A percentile compares a stretch with the other conserved stretches of the same genome.
Conservation (phyloP, 352 stramenopile species). For the Phytophthora europaea region DNA sequence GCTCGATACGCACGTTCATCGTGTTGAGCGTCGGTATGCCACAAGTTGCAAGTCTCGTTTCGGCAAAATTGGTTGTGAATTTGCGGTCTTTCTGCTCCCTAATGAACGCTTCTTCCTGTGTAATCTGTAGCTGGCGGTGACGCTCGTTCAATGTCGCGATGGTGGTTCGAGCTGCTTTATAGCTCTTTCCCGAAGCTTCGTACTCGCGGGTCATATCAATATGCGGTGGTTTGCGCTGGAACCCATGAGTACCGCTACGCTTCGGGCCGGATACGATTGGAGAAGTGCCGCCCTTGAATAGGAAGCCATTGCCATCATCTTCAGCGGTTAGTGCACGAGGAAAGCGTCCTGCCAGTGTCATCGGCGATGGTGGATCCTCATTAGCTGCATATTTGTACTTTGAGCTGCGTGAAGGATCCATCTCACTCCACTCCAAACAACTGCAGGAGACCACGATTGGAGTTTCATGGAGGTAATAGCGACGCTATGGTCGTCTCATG, state of each 20-base stretch:
- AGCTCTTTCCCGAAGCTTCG: conserved; percentile 47
- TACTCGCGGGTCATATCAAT: conserved; percentile 69
- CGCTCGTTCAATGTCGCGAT: conserved; percentile 59
- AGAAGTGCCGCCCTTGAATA: conserved; percentile 46
- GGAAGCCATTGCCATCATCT: conserved; percentile 55
- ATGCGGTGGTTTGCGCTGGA: conserved; percentile 69
- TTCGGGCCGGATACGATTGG: conserved; percentile 8
- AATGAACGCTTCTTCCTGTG: conserved; percentile 63
- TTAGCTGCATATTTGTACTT: conserved; percentile 19
- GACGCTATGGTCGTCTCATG: conserved; percentile 7
- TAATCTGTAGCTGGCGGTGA: conserved; percentile 60
- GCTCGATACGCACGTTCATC: conserved; percentile 62
- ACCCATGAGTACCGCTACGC: conserved; percentile 18
- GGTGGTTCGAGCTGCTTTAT: conserved; percentile 55
- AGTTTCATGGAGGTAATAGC: conserved; percentile 2
- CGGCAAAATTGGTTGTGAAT: conserved; percentile 63
- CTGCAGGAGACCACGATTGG: not conserved
- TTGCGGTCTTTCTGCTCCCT: conserved; percentile 46
- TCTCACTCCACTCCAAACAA: conserved; percentile 1
- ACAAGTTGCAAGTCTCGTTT: conserved; percentile 70
- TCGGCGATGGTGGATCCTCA: conserved; percentile 13
- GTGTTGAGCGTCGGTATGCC: conserved; percentile 76
- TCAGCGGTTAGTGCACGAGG: conserved; percentile 29
- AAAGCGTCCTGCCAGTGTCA: conserved; percentile 25
- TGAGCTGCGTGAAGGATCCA: conserved; percentile 13